phyloP scores from a whole-genome alignment of 345 rosid species.

The rapeseed (Brassica napus) region DNA sequence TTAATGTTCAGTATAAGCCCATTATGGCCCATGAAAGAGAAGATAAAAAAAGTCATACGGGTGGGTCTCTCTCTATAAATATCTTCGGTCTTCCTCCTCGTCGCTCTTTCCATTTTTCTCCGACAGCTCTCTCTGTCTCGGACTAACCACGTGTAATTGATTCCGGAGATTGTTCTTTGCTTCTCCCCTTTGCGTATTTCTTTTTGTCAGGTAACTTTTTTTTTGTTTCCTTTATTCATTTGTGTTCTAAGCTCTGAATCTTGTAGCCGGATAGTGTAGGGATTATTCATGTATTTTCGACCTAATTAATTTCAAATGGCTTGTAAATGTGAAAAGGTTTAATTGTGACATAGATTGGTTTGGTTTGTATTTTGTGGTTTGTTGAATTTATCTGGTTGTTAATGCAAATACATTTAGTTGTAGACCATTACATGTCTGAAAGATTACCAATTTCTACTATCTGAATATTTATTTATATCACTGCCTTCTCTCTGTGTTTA shows the following conservation, averaged over 20 bases:
- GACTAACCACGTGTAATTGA: constrained; percentile 15
- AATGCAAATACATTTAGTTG: background rate
- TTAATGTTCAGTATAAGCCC: constrained; percentile 2
- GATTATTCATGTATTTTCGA: background rate
- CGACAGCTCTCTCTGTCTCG: constrained; percentile 16
- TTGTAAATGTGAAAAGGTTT: background rate
- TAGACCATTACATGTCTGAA: too few species aligned
- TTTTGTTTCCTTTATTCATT: background rate
- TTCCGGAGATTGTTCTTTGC: constrained; percentile 15
- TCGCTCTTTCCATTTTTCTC: background rate
- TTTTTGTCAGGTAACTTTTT: constrained; percentile 18
- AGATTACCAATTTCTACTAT: background rate
- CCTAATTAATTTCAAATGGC: background rate
- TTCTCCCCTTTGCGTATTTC: background rate
- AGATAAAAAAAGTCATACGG: too few species aligned
- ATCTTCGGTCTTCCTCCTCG: constrained; percentile 14
- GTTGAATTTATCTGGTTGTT: background rate
- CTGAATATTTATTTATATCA: background rate
- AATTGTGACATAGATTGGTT: background rate
- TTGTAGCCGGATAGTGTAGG: background rate
- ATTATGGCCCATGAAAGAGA: constrained; percentile 1
- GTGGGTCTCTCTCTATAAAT: background rate
- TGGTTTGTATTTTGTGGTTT: background rate
- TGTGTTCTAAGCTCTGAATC: background rate
- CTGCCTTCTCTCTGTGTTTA: background rate